These are phyloP conservation scores for Chlamydomonas incerta DNA, from an alignment of 139 green algal species.

Conservation along the genomic window DNA sequence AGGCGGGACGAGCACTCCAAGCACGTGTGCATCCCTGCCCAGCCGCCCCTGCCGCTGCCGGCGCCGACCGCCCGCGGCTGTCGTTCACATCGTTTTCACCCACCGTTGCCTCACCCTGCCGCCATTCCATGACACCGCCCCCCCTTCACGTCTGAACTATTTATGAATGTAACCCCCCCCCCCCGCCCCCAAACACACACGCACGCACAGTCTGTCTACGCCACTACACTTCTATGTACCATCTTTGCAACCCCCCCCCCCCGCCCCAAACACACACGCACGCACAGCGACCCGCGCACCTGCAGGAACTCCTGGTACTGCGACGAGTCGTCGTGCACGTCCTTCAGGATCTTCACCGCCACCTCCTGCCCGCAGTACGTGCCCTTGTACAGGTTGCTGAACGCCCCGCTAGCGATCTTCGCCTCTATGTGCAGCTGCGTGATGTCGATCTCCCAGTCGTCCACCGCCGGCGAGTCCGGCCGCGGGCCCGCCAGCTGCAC, in stretches of 20 bases:
- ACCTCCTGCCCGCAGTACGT: slow-evolving; percentile 98
- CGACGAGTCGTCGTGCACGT: slow-evolving; percentile 84
- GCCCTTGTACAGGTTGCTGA: slow-evolving; percentile 96
- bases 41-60: too few relatives aligned
- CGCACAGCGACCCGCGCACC: slow-evolving; percentile 27
- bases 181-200: too few relatives aligned
- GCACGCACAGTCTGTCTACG: too few relatives aligned
- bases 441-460: slow-evolving; percentile 99
- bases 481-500: slow-evolving; percentile 8
- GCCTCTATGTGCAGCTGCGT: slow-evolving; percentile 86
- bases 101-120: too few relatives aligned
- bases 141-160: too few relatives aligned
- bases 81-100: too few relatives aligned
- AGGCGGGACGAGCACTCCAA: too few relatives aligned
- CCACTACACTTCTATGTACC: too few relatives aligned
- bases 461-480: slow-evolving; percentile 54
- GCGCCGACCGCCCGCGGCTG: too few relatives aligned
- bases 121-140: too few relatives aligned
- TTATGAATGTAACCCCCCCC: too few relatives aligned
- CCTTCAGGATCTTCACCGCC: slow-evolving; percentile 98
- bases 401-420: slow-evolving; percentile 90
- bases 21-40: too few relatives aligned
- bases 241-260: neutral
- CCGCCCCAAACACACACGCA: neutral
- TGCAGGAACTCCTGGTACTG: slow-evolving; percentile 95